Evolutionary conservation across 768 basidiomycete species (phyloP).

Genomic region (Suillus placidus): DNA sequence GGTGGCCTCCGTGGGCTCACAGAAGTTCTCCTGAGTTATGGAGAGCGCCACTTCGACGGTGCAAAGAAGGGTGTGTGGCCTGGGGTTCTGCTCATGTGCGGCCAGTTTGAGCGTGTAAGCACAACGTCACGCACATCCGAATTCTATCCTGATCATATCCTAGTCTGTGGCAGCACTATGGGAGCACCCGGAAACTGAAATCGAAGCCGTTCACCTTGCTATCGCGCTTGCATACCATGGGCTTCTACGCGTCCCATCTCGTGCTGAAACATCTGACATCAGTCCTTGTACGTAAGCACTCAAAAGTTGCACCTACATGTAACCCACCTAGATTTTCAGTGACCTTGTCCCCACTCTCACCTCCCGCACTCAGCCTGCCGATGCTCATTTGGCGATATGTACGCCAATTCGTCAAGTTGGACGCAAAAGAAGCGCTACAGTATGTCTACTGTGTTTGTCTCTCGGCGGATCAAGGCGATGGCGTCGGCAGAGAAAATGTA

Average conservation of each 20-base stretch:
- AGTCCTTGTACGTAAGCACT: slow-evolving; percentile 63
- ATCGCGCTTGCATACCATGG: slow-evolving; percentile 94
- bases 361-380: slow-evolving; percentile 77
- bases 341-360: slow-evolving; percentile 64
- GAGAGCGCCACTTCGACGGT: slow-evolving; percentile 80
- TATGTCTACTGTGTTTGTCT: slow-evolving; percentile 90
- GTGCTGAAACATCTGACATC: slow-evolving; percentile 82
- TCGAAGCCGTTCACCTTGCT: slow-evolving; percentile 93
- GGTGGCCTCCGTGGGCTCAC: slow-evolving; percentile 73
- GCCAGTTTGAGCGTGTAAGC: slow-evolving; percentile 89
- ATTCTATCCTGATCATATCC: neutral
- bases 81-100: slow-evolving; percentile 84
- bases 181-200: slow-evolving; percentile 83
- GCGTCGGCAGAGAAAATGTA: slow-evolving; percentile 82
- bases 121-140: neutral
- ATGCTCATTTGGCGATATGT: slow-evolving; percentile 93
- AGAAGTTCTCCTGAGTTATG: slow-evolving; percentile 77
- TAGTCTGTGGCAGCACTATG: slow-evolving; percentile 91
- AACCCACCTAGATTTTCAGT: slow-evolving; percentile 44
- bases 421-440: slow-evolving; percentile 91
- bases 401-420: slow-evolving; percentile 88
- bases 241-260: slow-evolving; percentile 78
- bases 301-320: neutral
- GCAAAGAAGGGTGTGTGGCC: slow-evolving; percentile 75
- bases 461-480: slow-evolving; percentile 67